Conservation (phyloP, 2,329 filamentous ascomycete species). For the Arachnomyces sp. region DNA sequence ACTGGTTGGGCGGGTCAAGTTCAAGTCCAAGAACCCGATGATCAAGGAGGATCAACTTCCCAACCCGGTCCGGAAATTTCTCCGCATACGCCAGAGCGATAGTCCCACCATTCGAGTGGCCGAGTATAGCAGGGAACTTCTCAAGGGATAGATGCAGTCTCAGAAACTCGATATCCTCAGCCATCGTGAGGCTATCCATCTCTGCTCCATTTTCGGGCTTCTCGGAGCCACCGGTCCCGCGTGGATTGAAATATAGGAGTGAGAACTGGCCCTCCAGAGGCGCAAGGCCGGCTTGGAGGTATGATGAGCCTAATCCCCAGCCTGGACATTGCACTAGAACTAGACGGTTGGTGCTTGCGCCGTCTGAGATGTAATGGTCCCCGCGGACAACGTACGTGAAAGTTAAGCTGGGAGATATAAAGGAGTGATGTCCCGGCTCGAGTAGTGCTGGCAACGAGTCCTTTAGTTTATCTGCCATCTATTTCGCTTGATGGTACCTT, state of each 20-base stretch:
- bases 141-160: conserved; percentile 17
- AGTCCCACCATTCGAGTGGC: conserved; percentile 22
- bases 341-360: conserved; percentile 3
- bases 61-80: conserved; percentile 15
- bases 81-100: conserved; percentile 23
- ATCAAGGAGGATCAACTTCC: conserved; percentile 18
- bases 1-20: no score
- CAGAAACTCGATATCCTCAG: conserved; percentile 19
- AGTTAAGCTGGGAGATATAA: conserved; percentile 12
- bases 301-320: conserved; percentile 18
- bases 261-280: conserved; percentile 13
- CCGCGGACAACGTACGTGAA: conserved; percentile 15
- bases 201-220: conserved; percentile 4
- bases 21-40: conserved; percentile 17
- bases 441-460: conserved; percentile 1
- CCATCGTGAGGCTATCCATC: conserved; percentile 19
- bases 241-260: conserved; percentile 20
- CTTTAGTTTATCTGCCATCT: neutral
- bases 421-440: conserved; percentile 14
- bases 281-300: conserved; percentile 15
- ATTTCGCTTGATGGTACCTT: no score
- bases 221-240: conserved; percentile 18
- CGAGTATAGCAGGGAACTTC: conserved; percentile 13
- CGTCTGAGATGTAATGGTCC: neutral
- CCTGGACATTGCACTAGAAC: conserved; percentile 18